phyloP scores from a whole-genome alignment of 2,329 filamentous ascomycete genomes.

The Magnaporthiopsis incrustans region DNA sequence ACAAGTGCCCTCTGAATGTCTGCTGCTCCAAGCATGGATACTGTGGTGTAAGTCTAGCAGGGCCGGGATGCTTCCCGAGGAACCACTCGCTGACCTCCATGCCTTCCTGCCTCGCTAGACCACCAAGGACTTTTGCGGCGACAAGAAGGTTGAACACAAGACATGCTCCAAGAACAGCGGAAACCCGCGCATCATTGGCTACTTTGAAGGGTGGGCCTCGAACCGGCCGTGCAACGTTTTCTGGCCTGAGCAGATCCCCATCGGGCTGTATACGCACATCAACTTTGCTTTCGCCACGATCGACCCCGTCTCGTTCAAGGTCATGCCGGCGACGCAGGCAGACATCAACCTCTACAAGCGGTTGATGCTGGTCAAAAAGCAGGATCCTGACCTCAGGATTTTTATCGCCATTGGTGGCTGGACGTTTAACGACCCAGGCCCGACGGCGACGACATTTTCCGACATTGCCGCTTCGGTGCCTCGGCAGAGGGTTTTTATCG shows the following conservation, averaged over 20 bases:
- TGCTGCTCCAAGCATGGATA: conserved; percentile 24
- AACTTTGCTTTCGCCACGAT: conserved; percentile 28
- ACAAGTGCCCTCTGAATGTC: conserved; percentile 26
- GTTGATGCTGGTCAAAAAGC: conserved; percentile 23
- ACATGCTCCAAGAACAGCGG: conserved; percentile 13
- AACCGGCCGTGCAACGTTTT: conserved; percentile 5
- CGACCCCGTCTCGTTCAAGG: conserved; percentile 20
- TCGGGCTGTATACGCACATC: conserved; percentile 22
- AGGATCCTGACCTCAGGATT: conserved; percentile 22
- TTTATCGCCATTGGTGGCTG: conserved; percentile 34
- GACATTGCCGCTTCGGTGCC: conserved; percentile 14
- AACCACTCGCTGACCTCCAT: not conserved
- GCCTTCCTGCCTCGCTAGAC: conserved; percentile 5
- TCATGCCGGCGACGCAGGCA: conserved; percentile 11
- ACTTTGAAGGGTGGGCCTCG: conserved; percentile 22
- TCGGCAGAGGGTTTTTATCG: conserved; percentile 15
- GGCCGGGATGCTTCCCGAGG: too few species aligned
- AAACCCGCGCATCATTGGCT: conserved; percentile 24
- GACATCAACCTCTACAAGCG: conserved; percentile 16
- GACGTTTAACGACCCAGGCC: conserved; percentile 28
- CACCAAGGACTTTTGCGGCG: conserved; percentile 20
- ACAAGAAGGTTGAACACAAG: conserved; percentile 9
- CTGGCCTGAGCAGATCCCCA: conserved; percentile 19
- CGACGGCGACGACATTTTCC: conserved; percentile 20
- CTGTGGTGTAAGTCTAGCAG: conserved; percentile 16